phyloP scores from a whole-genome alignment of 257 asterid genomes.

The Scutellaria baicalensis region DNA sequence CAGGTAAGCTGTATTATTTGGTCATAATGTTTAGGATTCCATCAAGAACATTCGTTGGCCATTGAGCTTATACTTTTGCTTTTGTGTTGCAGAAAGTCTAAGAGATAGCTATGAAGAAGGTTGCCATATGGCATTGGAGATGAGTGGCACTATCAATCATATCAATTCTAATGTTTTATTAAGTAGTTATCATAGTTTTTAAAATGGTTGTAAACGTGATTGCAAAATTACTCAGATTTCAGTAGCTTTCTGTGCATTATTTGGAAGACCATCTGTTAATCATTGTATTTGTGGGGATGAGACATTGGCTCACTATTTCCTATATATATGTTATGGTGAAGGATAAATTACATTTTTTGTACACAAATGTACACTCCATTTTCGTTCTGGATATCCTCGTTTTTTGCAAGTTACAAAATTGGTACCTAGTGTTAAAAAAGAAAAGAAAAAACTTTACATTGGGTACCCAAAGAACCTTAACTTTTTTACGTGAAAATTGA shows the following conservation, averaged over 20 bases:
- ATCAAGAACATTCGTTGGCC: background rate
- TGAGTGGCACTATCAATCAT: background rate
- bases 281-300: background rate
- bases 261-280: background rate
- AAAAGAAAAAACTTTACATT: too few relatives aligned
- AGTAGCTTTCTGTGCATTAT: background rate
- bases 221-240: background rate
- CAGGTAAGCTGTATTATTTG: slow-evolving; percentile 41
- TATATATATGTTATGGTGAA: too few relatives aligned
- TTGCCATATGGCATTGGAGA: slow-evolving; percentile 1
- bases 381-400: too few relatives aligned
- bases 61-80: slow-evolving; percentile 1
- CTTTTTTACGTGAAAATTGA: too few relatives aligned
- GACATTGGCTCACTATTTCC: background rate
- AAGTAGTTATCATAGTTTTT: background rate
- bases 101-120: slow-evolving; percentile 3
- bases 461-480: too few relatives aligned
- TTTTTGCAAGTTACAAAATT: too few relatives aligned
- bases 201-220: background rate
- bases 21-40: background rate
- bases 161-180: background rate
- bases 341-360: too few relatives aligned
- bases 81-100: slow-evolving; percentile 35
- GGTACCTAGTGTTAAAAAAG: too few relatives aligned
- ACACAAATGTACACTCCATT: too few relatives aligned